A percentile compares a stretch with the other conserved stretches of the same genome.
Evolutionary conservation across 768 basidiomycete species (phyloP).

Genomic region (Hypholoma sublateritium): DNA sequence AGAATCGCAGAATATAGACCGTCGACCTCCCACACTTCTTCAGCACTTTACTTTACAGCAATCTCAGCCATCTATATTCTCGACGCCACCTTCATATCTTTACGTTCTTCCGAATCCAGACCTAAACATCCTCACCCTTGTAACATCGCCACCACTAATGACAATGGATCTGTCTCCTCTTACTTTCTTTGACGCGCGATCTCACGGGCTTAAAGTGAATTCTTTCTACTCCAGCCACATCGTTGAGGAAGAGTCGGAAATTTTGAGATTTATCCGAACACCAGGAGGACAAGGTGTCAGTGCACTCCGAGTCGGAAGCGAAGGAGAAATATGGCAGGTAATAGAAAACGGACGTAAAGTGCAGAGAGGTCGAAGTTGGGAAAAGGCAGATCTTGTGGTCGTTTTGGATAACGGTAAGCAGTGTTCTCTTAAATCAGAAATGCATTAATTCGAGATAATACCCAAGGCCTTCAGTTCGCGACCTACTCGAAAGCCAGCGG

Average conservation of each 20-base stretch:
- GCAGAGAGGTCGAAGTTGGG: constrained; percentile 50
- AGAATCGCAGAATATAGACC: constrained; percentile 76
- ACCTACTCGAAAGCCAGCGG: constrained; percentile 54
- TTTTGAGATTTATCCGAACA: constrained; percentile 70
- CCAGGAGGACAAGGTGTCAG: constrained; percentile 78
- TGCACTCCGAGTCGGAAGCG: constrained; percentile 54
- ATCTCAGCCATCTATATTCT: constrained; percentile 48
- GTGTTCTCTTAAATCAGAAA: not conserved
- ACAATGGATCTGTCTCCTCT: constrained; percentile 58
- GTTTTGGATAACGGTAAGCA: constrained; percentile 65
- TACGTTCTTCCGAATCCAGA: constrained; percentile 51
- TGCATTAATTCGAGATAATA: not conserved
- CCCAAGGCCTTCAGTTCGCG: constrained; percentile 51
- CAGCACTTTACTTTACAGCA: constrained; percentile 75
- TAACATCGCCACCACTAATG: constrained; percentile 67
- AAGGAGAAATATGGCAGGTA: constrained; percentile 66
- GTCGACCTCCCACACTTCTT: constrained; percentile 81
- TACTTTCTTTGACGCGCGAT: constrained; percentile 61
- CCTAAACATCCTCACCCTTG: constrained; percentile 47
- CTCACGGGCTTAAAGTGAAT: constrained; percentile 47
- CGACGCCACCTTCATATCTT: constrained; percentile 48
- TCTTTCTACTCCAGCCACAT: constrained; percentile 39
- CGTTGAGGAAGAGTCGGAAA: constrained; percentile 48
- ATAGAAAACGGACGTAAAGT: constrained; percentile 47
- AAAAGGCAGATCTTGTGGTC: constrained; percentile 63